These are phyloP conservation scores for Didymella lethalis DNA, from an alignment of 2,329 filamentous ascomycete genomes.

Conservation along the genomic window DNA sequence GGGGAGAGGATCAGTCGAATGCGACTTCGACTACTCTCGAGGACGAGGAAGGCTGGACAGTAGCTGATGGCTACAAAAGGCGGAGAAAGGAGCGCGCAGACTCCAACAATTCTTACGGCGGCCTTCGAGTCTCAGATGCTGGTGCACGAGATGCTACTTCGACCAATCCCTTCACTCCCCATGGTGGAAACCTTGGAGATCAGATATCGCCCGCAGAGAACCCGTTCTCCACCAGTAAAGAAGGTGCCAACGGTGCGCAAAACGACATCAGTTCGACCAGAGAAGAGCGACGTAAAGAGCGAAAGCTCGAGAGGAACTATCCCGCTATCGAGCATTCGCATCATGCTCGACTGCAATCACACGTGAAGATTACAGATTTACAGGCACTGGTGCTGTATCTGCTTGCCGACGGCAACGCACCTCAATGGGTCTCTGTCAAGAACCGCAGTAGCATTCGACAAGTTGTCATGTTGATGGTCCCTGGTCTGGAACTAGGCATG, in stretches of 20 bases:
- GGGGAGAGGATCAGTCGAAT: conserved; percentile 26
- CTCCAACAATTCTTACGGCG: conserved; percentile 11
- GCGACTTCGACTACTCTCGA: conserved; percentile 20
- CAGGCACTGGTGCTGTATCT: conserved; percentile 66
- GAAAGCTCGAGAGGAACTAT: conserved; percentile 45
- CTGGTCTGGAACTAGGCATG: conserved; percentile 89
- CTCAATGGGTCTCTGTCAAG: conserved; percentile 69
- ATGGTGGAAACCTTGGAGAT: conserved; percentile 22
- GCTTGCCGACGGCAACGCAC: conserved; percentile 65
- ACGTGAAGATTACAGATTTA: conserved; percentile 65
- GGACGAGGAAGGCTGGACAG: conserved; percentile 42
- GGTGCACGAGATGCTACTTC: conserved; percentile 4
- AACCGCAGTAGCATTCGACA: conserved; percentile 68
- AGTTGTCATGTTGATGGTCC: conserved; percentile 89
- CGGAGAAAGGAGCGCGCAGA: conserved; percentile 31
- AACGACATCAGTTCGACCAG: conserved; percentile 22
- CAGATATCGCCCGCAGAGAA: conserved; percentile 25
- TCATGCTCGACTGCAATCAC: conserved; percentile 62
- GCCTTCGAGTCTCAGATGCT: conserved; percentile 13
- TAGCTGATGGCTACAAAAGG: conserved; percentile 37
- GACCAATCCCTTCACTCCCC: conserved; percentile 30
- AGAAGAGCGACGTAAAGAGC: conserved; percentile 40
- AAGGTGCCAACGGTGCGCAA: conserved; percentile 6
- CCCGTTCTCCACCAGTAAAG: conserved; percentile 29
- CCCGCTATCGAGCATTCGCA: conserved; percentile 60